Percentiles rank a stretch among this genome's conserved stretches.
phyloP scores from a whole-genome alignment of 139 green algal genomes.

The Chlorella sorokiniana region DNA sequence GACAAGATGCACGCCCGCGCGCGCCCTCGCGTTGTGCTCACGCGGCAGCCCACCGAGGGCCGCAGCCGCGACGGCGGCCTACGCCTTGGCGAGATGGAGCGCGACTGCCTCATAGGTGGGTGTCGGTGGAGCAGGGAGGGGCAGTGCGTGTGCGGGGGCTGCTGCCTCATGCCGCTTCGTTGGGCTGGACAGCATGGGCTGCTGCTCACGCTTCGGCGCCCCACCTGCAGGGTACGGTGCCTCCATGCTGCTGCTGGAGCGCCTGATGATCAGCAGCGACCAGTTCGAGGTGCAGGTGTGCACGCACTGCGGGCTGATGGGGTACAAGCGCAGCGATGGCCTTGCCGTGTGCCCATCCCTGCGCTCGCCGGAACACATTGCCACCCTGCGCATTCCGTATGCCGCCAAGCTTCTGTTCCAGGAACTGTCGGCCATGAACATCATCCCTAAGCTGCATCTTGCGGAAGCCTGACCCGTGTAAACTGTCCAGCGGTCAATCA shows the following conservation, averaged over 20 bases:
- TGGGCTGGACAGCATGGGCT: not conserved
- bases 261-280: slow-evolving; percentile 97
- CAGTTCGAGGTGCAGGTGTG: slow-evolving; percentile 97
- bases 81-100: slow-evolving; percentile 97
- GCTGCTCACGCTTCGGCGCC: not conserved
- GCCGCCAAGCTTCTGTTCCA: slow-evolving; percentile 98
- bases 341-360: slow-evolving; percentile 73
- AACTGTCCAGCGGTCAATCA: too few relatives aligned
- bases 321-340: slow-evolving; percentile 79
- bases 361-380: slow-evolving; percentile 54
- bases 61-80: slow-evolving; percentile 91
- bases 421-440: slow-evolving; percentile 95
- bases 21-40: slow-evolving; percentile 89
- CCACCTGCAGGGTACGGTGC: slow-evolving; percentile 67
- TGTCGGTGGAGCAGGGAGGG: not conserved
- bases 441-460: slow-evolving; percentile 84
- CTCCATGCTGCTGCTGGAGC: slow-evolving; percentile 94
- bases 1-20: slow-evolving; percentile 99
- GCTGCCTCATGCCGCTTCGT: too few relatives aligned
- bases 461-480: slow-evolving; percentile 50
- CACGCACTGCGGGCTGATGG: slow-evolving; percentile 91
- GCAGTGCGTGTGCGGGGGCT: too few relatives aligned
- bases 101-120: slow-evolving; percentile 94
- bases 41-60: slow-evolving; percentile 96
- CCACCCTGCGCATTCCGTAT: slow-evolving; percentile 90